Conservation (phyloP, 495 filamentous ascomycete genomes). For the Viridothelium virens region DNA sequence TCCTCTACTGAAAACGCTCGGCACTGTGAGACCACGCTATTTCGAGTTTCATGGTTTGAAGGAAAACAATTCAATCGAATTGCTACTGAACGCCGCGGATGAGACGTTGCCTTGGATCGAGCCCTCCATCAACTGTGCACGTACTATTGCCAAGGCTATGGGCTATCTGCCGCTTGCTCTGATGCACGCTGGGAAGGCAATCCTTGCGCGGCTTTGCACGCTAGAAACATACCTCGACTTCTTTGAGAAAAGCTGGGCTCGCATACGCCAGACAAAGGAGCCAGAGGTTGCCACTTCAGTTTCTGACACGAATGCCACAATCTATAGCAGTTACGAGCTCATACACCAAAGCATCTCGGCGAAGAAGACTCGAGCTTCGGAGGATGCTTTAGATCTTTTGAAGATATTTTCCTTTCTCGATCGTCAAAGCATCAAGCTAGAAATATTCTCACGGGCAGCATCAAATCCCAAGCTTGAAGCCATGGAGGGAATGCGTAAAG, state of each 20-base stretch:
- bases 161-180: conserved; percentile 9
- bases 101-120: conserved; percentile 3
- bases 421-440: conserved; percentile 1
- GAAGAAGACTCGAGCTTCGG: conserved; percentile 6
- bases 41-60: conserved; percentile 33
- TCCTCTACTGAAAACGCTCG: conserved; percentile 29
- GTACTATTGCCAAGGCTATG: conserved; percentile 6
- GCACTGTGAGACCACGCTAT: conserved; percentile 27
- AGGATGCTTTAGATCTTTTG: conserved; percentile 11
- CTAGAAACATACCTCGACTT: conserved; percentile 5
- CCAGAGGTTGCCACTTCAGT: neutral
- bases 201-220: conserved; percentile 10
- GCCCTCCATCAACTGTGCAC: conserved; percentile 4
- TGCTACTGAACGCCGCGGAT: conserved; percentile 37
- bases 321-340: conserved; percentile 9
- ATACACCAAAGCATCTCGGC: conserved; percentile 10
- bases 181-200: conserved; percentile 8
- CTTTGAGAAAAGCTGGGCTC: conserved; percentile 6
- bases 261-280: conserved; percentile 7
- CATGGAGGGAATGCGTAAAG: neutral
- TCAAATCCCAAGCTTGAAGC: neutral
- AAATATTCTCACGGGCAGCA: conserved; percentile 1
- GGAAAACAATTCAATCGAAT: conserved; percentile 30
- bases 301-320: conserved; percentile 6
- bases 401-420: conserved; percentile 10